Evolutionary conservation across 164 flowering plant genomes (phyloP).

Genomic region (Umbilicus rupestris): DNA sequence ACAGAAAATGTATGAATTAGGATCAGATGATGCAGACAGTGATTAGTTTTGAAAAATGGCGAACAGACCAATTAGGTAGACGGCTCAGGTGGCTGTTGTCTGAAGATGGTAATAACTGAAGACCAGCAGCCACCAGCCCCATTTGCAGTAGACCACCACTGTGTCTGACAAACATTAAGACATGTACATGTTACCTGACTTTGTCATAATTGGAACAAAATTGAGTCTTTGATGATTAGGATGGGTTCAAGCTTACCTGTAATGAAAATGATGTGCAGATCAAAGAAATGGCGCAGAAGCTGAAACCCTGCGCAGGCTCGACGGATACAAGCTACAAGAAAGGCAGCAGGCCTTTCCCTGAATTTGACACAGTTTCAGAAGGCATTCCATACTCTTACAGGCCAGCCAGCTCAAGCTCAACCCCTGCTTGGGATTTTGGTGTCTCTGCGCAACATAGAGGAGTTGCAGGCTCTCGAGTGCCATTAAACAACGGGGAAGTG

Average conservation of each 20-base stretch:
- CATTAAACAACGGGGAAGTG: constrained; percentile 36
- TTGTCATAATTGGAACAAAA: not conserved
- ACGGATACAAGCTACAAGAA: constrained; percentile 35
- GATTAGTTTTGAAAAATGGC: no score
- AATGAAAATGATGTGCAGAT: constrained; percentile 42
- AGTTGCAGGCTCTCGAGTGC: constrained; percentile 26
- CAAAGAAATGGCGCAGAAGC: constrained; percentile 91
- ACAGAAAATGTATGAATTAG: not conserved
- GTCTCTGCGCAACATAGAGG: constrained; percentile 19
- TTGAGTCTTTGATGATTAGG: not conserved
- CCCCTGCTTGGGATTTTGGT: constrained; percentile 85
- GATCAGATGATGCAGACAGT: constrained; percentile 1
- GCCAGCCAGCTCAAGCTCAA: constrained; percentile 70
- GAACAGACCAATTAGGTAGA: not conserved
- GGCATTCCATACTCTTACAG: constrained; percentile 58
- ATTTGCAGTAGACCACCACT: constrained; percentile 1
- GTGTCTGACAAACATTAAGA: not conserved
- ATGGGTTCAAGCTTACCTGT: not conserved
- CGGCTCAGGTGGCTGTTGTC: constrained; percentile 3
- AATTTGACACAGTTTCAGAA: constrained; percentile 73
- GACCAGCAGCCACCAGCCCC: not conserved
- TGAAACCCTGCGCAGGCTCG: constrained; percentile 60
- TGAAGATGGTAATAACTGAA: not conserved
- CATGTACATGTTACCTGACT: not conserved
- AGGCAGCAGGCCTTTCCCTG: constrained; percentile 53